These are phyloP conservation scores for Russula brevipes DNA, from an alignment of 768 basidiomycete genomes.

Conservation along the genomic window DNA sequence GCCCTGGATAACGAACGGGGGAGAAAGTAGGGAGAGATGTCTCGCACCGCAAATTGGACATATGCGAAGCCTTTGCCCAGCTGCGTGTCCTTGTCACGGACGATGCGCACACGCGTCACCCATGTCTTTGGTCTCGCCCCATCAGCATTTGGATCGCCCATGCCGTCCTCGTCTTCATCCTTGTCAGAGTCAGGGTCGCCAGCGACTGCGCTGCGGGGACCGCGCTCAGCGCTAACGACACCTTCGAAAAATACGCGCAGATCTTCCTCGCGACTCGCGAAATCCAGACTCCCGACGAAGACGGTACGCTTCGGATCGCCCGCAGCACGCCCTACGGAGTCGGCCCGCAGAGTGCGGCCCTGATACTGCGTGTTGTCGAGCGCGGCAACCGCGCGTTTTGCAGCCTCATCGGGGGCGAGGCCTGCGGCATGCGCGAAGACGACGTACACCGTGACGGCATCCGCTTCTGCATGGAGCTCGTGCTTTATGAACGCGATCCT, in stretches of 20 bases:
- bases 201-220: slow-evolving; percentile 41
- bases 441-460: slow-evolving; percentile 80
- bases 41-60: slow-evolving; percentile 73
- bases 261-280: slow-evolving; percentile 87
- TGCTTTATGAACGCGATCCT: slow-evolving; percentile 91
- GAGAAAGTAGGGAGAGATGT: slow-evolving; percentile 13
- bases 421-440: slow-evolving; percentile 75
- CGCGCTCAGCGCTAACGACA: slow-evolving; percentile 64
- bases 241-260: slow-evolving; percentile 82
- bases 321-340: slow-evolving; percentile 46
- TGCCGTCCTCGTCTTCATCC: slow-evolving; percentile 26
- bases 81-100: slow-evolving; percentile 86
- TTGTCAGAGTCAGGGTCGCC: slow-evolving; percentile 27
- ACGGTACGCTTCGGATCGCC: slow-evolving; percentile 76
- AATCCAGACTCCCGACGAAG: slow-evolving; percentile 92
- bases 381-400: slow-evolving; percentile 48
- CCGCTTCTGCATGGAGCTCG: slow-evolving; percentile 76
- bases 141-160: slow-evolving; percentile 28
- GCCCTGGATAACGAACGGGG: not conserved
- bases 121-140: slow-evolving; percentile 45
- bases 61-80: slow-evolving; percentile 96
- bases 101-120: slow-evolving; percentile 82
- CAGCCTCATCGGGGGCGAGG: slow-evolving; percentile 72
- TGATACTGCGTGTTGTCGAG: slow-evolving; percentile 71
- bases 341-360: slow-evolving; percentile 75